Base-by-base conservation (phyloP, 2,329 filamentous ascomycete genomes). In the Juglanconis oblonga region DNA sequence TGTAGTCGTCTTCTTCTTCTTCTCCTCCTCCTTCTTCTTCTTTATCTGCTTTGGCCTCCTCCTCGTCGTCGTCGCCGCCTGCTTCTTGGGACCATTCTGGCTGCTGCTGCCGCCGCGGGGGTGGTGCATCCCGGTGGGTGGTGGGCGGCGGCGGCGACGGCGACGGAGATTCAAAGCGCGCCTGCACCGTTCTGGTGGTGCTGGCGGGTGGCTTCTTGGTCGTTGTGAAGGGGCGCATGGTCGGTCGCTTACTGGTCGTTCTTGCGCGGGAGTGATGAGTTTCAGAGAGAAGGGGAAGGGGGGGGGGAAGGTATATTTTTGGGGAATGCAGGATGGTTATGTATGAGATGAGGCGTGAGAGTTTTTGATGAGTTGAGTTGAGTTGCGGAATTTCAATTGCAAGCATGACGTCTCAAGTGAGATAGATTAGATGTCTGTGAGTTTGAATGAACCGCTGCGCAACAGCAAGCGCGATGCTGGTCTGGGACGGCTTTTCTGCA, bases 1-100 rank as follows among this genome's bases (percentile, higher is more conserved):
- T 96, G 80, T 99, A 98, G 75, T 99, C 95, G 65, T 97, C 92
- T 64, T 92, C 91, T 24, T 92, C 91, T 6, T 91, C 90, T 3
- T 81, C 80, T 0, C 70, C 66, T 59, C 61, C 44, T 7, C 13
- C 52, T 24, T 32, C 31, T 52, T 36, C 10, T 7, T 35, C 31
- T 6, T 60, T 59, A 14, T 13, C 1, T 33, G 7, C 17, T 35
- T 49, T 11, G 7, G 2, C 11, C 17, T 14, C n/a, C 63, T 45
- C 36, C 64, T 24, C 65, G 67, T 68, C 32, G 53, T 61, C 5
- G 4, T 5, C 24, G 40, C 3, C 54, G 32, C 56, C n/a, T 5
- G 40, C 38, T 6, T 13, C 1, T 24, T 24, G 17, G 17, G 17
- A 24, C 17, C 17, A 24, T 24, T 24, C 17, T 7, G 17, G 17